Conservation (phyloP, 257 asterid genomes). For the Salvia rosmarinus region DNA sequence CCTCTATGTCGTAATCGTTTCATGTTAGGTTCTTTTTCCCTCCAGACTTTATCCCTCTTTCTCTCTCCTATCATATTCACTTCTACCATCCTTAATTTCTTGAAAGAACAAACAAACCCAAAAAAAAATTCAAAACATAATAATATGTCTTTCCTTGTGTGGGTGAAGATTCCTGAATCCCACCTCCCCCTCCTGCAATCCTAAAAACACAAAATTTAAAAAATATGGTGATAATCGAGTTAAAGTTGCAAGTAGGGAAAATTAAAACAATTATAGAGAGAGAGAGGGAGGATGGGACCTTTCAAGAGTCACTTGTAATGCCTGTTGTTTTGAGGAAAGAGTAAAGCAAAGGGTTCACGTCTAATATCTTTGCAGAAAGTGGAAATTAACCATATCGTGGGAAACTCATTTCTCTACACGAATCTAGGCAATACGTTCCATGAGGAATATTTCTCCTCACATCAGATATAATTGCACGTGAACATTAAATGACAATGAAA, state of each 20-base stretch:
- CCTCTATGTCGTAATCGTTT: background rate
- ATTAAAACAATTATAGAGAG: background rate
- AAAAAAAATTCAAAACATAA: background rate
- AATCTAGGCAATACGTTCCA: background rate
- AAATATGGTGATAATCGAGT: background rate
- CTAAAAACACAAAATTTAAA: background rate
- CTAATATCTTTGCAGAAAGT: slow-evolving; percentile 4
- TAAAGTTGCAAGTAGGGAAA: background rate
- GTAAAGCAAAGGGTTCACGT: slow-evolving; percentile 9
- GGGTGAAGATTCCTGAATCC: no score
- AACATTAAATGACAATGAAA: background rate
- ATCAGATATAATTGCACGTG: slow-evolving; percentile 13
- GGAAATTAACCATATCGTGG: slow-evolving; percentile 2
- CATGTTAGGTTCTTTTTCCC: slow-evolving; percentile 1
- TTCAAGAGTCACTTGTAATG: slow-evolving; percentile 16
- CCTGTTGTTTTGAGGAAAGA: slow-evolving; percentile 15
- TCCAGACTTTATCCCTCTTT: background rate
- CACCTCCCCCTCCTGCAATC: no score
- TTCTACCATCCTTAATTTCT: background rate
- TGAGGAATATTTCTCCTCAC: background rate
- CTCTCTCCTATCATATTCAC: background rate
- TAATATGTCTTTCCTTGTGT: background rate
- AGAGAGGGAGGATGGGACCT: slow-evolving; percentile 22
- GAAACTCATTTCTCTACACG: background rate
- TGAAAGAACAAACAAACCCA: no score